Percentiles rank a stretch among this genome's conserved stretches.
Conservation (phyloP, 2,329 filamentous ascomycete genomes). For the Botrytis fabae region DNA sequence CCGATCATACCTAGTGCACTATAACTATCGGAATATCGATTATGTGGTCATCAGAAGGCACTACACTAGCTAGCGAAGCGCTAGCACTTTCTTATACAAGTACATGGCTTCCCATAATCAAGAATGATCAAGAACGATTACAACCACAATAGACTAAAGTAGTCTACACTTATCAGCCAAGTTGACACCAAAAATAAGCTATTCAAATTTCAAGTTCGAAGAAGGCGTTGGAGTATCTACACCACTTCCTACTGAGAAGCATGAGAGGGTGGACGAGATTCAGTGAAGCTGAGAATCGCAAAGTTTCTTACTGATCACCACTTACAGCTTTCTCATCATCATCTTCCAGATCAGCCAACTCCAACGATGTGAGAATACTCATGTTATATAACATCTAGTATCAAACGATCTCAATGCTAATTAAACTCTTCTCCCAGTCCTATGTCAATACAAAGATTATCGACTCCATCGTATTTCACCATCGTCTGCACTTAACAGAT, state of each 20-base stretch:
- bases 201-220: background rate
- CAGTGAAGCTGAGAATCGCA: background rate
- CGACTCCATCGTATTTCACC: background rate
- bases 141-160: no score
- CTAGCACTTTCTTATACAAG: no score
- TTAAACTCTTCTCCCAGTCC: background rate
- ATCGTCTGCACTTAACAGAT: background rate
- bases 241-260: background rate
- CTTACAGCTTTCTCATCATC: background rate
- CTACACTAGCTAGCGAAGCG: no score
- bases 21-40: background rate
- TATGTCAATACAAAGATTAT: background rate
- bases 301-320: background rate
- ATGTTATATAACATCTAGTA: background rate
- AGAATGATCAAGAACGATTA: no score
- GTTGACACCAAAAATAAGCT: background rate
- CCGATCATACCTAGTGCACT: background rate
- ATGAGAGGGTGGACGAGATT: background rate
- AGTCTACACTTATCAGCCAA: no score
- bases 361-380: background rate
- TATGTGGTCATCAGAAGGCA: no score
- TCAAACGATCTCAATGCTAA: background rate
- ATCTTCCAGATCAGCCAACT: background rate
- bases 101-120: no score
- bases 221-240: background rate